Percentiles rank a stretch among this genome's conserved stretches.
Conservation (phyloP, 257 asterid genomes). For the Marsdenia floribunda region DNA sequence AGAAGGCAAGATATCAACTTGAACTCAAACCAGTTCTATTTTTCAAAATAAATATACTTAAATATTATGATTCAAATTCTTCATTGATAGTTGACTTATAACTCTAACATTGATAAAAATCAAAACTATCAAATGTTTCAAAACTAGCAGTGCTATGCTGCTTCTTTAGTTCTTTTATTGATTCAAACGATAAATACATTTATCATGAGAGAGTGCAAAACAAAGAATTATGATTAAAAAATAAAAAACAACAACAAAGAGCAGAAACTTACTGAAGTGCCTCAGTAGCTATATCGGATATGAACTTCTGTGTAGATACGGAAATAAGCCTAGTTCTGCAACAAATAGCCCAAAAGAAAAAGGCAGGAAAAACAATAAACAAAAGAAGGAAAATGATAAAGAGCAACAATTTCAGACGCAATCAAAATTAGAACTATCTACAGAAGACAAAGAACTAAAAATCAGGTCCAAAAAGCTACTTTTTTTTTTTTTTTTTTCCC, state of each 20-base stretch:
- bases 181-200: not conserved
- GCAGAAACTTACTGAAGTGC: conserved; percentile 81
- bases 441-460: not conserved
- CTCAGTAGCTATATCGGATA: conserved; percentile 93
- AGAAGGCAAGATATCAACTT: not conserved
- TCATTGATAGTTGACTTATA: not conserved
- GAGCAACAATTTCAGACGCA: not conserved
- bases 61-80: not conserved
- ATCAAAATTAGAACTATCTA: not conserved
- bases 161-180: not conserved
- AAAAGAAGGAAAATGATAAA: not conserved
- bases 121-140: not conserved
- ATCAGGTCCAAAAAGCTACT: not conserved
- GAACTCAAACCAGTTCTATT: not conserved
- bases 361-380: not conserved
- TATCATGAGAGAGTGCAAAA: not conserved
- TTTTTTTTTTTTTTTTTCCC: not conserved
- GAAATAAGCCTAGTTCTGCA: conserved; percentile 92
- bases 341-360: conserved; percentile 3
- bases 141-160: not conserved
- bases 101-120: not conserved
- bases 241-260: not conserved
- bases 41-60: not conserved
- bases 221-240: not conserved
- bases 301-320: conserved; percentile 96